Conservation (phyloP, 768 basidiomycete species). For the Auriscalpium microsporum region DNA sequence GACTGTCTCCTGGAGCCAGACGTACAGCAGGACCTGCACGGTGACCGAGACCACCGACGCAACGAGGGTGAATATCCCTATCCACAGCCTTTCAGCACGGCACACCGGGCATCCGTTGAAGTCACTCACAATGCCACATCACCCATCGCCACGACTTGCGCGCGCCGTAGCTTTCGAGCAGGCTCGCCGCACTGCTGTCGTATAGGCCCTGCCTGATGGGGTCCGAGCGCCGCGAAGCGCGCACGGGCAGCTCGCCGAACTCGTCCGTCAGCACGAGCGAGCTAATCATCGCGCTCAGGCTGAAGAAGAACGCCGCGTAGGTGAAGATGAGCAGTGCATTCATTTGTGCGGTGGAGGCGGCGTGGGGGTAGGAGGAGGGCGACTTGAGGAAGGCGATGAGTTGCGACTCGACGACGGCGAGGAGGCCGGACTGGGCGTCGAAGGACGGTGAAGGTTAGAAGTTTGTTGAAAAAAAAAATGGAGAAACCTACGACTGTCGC, state of each 20-base stretch:
- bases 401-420: conserved; percentile 11
- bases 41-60: conserved; percentile 6
- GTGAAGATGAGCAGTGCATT: conserved; percentile 7
- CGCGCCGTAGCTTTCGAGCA: not conserved
- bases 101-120: not conserved
- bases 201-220: not conserved
- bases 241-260: conserved; percentile 7
- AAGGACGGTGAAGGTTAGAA: not conserved
- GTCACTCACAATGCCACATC: conserved; percentile 8
- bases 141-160: conserved; percentile 4
- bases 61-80: conserved; percentile 6
- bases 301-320: conserved; percentile 12
- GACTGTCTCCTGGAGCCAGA: conserved; percentile 5
- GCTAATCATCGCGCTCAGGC: conserved; percentile 10
- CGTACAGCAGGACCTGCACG: conserved; percentile 6
- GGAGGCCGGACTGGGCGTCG: conserved; percentile 3
- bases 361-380: not conserved
- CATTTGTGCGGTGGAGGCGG: not conserved
- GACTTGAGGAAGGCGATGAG: conserved; percentile 8
- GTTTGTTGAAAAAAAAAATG: not conserved
- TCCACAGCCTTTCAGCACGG: no score
- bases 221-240: conserved; percentile 1
- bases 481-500: not conserved
- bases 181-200: not conserved
- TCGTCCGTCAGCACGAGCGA: conserved; percentile 10